These are phyloP conservation scores for Hypoxylon rubiginosum DNA, from an alignment of 2,329 filamentous ascomycete species.

Conservation along the genomic window DNA sequence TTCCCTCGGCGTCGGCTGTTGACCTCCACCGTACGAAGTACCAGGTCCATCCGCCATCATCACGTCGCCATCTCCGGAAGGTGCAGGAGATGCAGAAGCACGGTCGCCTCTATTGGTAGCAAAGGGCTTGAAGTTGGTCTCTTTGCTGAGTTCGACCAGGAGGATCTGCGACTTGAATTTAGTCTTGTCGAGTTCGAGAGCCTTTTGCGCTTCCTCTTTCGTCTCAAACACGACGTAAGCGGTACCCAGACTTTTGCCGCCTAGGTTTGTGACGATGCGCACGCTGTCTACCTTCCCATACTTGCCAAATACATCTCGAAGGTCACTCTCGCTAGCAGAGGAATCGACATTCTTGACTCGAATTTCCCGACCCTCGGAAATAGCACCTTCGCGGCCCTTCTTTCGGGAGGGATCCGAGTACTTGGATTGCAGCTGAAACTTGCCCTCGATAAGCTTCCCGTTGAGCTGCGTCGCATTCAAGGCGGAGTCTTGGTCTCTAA, in stretches of 20 bases:
- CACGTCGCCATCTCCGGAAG: constrained; percentile 56
- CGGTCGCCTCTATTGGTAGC: constrained; percentile 59
- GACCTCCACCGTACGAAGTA: constrained; percentile 32
- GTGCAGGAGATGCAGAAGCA: constrained; percentile 54
- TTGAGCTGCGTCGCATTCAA: constrained; percentile 80
- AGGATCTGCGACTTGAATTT: constrained; percentile 77
- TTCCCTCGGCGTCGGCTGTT: constrained; percentile 60
- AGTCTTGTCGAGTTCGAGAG: constrained; percentile 78
- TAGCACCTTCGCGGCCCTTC: constrained; percentile 82
- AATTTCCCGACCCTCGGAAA: constrained; percentile 89
- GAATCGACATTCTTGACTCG: constrained; percentile 79
- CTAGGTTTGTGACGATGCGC: constrained; percentile 76
- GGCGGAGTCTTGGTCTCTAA: constrained; percentile 76
- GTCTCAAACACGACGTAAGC: constrained; percentile 83
- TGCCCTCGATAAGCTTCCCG: constrained; percentile 75
- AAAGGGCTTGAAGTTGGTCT: constrained; percentile 68
- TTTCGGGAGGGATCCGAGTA: constrained; percentile 86
- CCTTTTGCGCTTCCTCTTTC: constrained; percentile 75
- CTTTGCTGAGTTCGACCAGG: constrained; percentile 72
- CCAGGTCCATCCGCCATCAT: constrained; percentile 53
- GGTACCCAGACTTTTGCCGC: constrained; percentile 79
- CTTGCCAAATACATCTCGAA: constrained; percentile 78
- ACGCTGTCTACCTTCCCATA: constrained; percentile 82
- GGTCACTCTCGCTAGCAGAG: constrained; percentile 73
- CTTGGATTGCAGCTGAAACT: constrained; percentile 78